Percentiles rank a stretch among this genome's conserved stretches.
Evolutionary conservation across 345 rosid species (phyloP).

Genomic region (Orychophragmus violaceus): DNA sequence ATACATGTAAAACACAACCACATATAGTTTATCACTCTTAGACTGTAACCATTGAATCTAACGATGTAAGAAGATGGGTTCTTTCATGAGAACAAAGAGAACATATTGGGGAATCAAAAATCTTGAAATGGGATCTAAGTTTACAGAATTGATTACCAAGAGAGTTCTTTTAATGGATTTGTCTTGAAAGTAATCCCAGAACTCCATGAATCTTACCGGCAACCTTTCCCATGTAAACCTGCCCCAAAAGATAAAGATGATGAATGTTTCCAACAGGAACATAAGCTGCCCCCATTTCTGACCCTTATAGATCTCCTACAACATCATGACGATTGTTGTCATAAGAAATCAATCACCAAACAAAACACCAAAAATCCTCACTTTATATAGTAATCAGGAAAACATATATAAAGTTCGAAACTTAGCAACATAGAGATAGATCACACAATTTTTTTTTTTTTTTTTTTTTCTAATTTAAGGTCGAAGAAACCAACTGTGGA

Average conservation of each 20-base stretch:
- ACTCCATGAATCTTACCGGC: slow-evolving; percentile 35
- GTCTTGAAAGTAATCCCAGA: slow-evolving; percentile 36
- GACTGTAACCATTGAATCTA: too few relatives aligned
- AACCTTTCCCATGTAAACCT: slow-evolving; percentile 31
- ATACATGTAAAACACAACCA: too few relatives aligned
- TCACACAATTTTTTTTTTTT: neutral
- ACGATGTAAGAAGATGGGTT: too few relatives aligned
- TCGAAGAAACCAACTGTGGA: neutral
- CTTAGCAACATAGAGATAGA: neutral
- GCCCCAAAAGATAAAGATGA: slow-evolving; percentile 33
- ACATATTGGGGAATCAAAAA: neutral
- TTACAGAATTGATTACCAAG: slow-evolving; percentile 47
- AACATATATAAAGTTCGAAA: too few relatives aligned
- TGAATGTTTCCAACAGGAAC: slow-evolving; percentile 40
- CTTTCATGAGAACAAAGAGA: neutral
- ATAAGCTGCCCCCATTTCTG: slow-evolving; percentile 47
- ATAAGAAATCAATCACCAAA: neutral
- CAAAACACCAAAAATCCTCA: neutral
- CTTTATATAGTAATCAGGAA: too few relatives aligned
- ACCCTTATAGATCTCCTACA: slow-evolving; percentile 31
- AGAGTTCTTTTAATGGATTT: slow-evolving; percentile 43
- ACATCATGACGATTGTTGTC: neutral
- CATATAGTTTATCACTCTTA: too few relatives aligned
- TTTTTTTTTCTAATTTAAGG: neutral
- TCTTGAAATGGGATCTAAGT: neutral